These are phyloP conservation scores for Celoporthe dispersa DNA, from an alignment of 2,329 filamentous ascomycete species.

Conservation along the genomic window DNA sequence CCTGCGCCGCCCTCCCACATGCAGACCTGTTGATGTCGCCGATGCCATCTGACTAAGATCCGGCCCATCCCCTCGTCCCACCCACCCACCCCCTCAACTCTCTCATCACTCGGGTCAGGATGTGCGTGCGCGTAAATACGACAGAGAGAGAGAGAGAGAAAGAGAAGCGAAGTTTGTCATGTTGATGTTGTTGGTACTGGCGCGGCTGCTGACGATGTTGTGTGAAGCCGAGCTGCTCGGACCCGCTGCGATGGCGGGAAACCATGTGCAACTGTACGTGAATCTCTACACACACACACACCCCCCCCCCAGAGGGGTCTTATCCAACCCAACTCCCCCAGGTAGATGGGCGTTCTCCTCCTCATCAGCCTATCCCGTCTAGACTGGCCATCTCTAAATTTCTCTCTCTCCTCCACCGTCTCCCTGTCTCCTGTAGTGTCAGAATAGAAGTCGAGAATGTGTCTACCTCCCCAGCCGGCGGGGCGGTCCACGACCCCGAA, in stretches of 20 bases:
- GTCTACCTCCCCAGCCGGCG: slow-evolving; percentile 49
- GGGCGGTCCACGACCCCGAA: slow-evolving; percentile 48
- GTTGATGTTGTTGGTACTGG: slow-evolving; percentile 21
- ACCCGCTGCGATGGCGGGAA: slow-evolving; percentile 52
- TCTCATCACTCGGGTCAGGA: background rate
- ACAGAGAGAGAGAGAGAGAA: background rate
- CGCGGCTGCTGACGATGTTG: slow-evolving; percentile 20
- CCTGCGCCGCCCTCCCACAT: background rate
- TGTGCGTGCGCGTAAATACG: background rate
- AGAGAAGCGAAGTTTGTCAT: background rate
- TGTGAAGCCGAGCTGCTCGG: slow-evolving; percentile 47
- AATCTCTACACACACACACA: background rate
- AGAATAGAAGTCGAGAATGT: slow-evolving; percentile 46
- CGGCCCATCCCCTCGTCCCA: background rate
- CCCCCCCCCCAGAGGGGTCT: background rate
- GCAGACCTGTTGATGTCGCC: background rate
- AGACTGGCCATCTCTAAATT: slow-evolving; percentile 4
- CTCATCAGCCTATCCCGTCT: background rate
- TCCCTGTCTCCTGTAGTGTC: slow-evolving; percentile 39
- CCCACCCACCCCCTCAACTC: background rate
- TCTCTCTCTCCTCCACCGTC: background rate
- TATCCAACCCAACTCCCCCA: background rate
- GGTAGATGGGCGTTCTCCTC: background rate
- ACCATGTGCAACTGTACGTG: slow-evolving; percentile 48
- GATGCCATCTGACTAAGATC: background rate